Percentiles rank a stretch among this genome's conserved stretches.
Conservation (phyloP, 2,329 filamentous ascomycete species). For the Xylariaceae sp. region DNA sequence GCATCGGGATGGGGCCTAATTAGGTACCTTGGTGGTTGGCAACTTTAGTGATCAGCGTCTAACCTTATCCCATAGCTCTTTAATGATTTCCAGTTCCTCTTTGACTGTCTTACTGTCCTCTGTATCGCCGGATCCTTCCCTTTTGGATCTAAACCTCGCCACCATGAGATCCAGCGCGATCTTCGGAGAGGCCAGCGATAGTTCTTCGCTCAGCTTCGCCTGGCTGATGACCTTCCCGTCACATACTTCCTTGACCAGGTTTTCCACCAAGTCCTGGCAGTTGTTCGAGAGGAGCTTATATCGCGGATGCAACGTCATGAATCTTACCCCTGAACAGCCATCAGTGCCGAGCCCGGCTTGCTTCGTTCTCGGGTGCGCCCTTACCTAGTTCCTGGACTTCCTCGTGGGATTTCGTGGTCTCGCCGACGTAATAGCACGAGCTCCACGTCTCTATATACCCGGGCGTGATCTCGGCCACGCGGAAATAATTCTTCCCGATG, state of each 20-base stretch:
- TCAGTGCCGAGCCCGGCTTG: not conserved
- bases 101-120: constrained; percentile 26
- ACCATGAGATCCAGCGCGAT: constrained; percentile 38
- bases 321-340: constrained; percentile 26
- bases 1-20: not conserved
- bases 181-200: constrained; percentile 33
- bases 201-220: constrained; percentile 37
- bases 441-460: constrained; percentile 35
- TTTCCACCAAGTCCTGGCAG: constrained; percentile 38
- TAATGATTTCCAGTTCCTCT: constrained; percentile 29
- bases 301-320: constrained; percentile 35
- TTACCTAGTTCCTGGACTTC: constrained; percentile 36
- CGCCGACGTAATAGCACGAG: constrained; percentile 37
- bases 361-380: not conserved
- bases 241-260: constrained; percentile 36
- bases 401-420: constrained; percentile 37
- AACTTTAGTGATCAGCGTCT: not conserved
- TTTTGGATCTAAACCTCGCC: constrained; percentile 28
- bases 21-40: not conserved
- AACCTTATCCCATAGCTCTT: constrained; percentile 34
- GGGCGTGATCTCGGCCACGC: constrained; percentile 35
- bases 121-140: constrained; percentile 28
- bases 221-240: constrained; percentile 37
- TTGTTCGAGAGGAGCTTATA: constrained; percentile 38
- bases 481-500: constrained; percentile 34